These are phyloP conservation scores for Limtongia smithiae DNA, from an alignment of 805 yeast species.

Conservation along the genomic window DNA sequence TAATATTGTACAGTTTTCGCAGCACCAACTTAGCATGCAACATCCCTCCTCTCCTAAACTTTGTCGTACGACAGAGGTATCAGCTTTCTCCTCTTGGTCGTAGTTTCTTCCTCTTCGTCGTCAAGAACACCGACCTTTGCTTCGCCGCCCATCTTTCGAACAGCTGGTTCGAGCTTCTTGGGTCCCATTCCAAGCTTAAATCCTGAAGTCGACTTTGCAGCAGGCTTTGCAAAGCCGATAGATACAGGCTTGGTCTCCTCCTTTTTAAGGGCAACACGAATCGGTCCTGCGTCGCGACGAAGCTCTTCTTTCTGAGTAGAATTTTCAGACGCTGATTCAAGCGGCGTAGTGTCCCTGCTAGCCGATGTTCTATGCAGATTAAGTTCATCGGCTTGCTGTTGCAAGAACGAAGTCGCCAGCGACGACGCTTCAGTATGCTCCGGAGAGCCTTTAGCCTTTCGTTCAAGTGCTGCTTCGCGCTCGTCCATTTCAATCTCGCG, in stretches of 20 bases:
- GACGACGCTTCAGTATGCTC: constrained; percentile 4
- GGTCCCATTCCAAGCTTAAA: constrained; percentile 15
- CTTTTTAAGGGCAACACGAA: constrained; percentile 12
- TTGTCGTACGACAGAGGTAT: constrained; percentile 27
- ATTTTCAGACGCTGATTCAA: not conserved
- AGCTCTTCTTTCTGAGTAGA: constrained; percentile 12
- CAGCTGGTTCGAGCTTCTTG: not conserved
- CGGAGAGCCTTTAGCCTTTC: not conserved
- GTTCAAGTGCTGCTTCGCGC: constrained; percentile 22
- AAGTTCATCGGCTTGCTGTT: constrained; percentile 3
- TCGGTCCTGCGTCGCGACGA: constrained; percentile 10
- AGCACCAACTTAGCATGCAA: not conserved
- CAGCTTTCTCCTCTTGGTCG: constrained; percentile 16
- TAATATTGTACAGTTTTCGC: not conserved
- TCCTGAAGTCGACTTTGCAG: constrained; percentile 1
- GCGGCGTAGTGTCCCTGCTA: not conserved
- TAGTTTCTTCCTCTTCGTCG: constrained; percentile 19
- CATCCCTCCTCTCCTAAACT: constrained; percentile 1
- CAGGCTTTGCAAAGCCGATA: constrained; percentile 13
- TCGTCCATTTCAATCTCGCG: constrained; percentile 27
- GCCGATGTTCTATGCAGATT: too few species aligned
- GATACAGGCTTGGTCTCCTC: constrained; percentile 20
- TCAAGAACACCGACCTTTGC: constrained; percentile 4
- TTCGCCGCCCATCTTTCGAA: too few species aligned
- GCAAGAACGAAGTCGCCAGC: constrained; percentile 20